Conservation (phyloP, 2,329 filamentous ascomycete species). For the Elsinoe arachidis region DNA sequence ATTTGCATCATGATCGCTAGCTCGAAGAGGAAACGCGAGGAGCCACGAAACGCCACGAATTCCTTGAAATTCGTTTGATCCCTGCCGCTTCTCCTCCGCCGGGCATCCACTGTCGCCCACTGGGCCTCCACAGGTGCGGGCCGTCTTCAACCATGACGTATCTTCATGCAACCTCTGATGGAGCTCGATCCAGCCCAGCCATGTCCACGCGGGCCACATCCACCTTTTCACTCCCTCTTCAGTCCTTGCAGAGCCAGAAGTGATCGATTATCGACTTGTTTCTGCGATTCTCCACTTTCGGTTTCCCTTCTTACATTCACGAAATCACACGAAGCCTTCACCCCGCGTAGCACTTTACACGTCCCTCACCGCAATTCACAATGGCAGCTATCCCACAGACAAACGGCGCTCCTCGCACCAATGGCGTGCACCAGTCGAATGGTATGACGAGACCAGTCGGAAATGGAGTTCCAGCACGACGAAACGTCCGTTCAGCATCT, state of each 20-base stretch:
- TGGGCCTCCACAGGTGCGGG: not conserved
- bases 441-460: slow-evolving; percentile 11
- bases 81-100: not conserved
- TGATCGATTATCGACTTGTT: not conserved
- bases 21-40: not conserved
- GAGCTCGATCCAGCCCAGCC: slow-evolving; percentile 10
- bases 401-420: slow-evolving; percentile 10
- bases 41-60: slow-evolving; percentile 6
- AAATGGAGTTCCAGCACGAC: slow-evolving; percentile 18
- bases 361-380: not conserved
- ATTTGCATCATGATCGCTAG: slow-evolving; percentile 1
- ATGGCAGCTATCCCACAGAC: slow-evolving; percentile 12
- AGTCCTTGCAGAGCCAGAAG: not conserved
- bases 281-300: slow-evolving; percentile 3
- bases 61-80: slow-evolving; percentile 8
- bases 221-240: slow-evolving; percentile 5
- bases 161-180: slow-evolving; percentile 7
- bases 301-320: slow-evolving; percentile 1
- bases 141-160: slow-evolving; percentile 9
- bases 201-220: slow-evolving; percentile 5
- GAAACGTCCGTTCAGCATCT: slow-evolving; percentile 18
- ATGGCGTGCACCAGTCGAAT: slow-evolving; percentile 8
- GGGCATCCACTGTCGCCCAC: no score
- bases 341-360: not conserved
- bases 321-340: not conserved